phyloP scores from a whole-genome alignment of 495 filamentous ascomycete species.

The Aspergillus homomorphus region DNA sequence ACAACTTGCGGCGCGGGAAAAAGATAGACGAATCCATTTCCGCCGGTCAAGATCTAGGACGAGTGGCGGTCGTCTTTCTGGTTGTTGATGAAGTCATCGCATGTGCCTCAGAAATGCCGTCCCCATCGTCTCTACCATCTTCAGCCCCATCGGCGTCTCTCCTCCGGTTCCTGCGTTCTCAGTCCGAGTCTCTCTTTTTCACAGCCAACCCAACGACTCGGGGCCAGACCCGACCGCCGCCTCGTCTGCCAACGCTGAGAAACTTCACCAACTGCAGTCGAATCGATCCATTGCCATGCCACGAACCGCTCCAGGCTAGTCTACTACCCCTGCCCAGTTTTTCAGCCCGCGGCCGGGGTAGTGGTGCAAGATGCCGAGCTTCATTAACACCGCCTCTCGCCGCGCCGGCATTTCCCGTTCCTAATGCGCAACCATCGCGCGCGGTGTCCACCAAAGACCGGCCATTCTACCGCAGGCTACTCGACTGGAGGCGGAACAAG shows the following conservation, averaged over 20 bases:
- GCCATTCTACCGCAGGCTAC: conserved; percentile 57
- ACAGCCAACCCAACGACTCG: conserved; percentile 38
- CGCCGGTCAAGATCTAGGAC: conserved; percentile 14
- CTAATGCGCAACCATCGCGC: conserved; percentile 22
- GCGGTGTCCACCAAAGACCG: conserved; percentile 41
- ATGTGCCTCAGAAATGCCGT: conserved; percentile 36
- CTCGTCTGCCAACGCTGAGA: conserved; percentile 14
- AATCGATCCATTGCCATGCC: conserved; percentile 15
- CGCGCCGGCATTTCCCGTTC: not conserved
- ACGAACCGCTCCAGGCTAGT: conserved; percentile 12
- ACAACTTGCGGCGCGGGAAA: conserved; percentile 1
- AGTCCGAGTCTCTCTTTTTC: conserved; percentile 56
- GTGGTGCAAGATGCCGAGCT: conserved; percentile 15
- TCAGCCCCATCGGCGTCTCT: conserved; percentile 56
- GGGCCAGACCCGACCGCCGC: conserved; percentile 9
- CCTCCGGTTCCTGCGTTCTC: conserved; percentile 59
- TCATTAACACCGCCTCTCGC: not conserved
- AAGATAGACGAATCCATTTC: conserved; percentile 1
- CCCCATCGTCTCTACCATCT: conserved; percentile 33
- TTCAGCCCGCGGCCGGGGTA: conserved; percentile 3
- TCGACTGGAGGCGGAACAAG: conserved; percentile 41
- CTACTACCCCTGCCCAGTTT: conserved; percentile 8
- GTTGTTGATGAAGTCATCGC: not conserved
- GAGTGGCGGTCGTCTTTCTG: conserved; percentile 7
- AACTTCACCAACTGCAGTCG: conserved; percentile 26